Percentiles rank a stretch among this genome's conserved stretches.
These are phyloP conservation scores for Garcia nutans DNA, from an alignment of 345 rosid species.

Conservation along the genomic window DNA sequence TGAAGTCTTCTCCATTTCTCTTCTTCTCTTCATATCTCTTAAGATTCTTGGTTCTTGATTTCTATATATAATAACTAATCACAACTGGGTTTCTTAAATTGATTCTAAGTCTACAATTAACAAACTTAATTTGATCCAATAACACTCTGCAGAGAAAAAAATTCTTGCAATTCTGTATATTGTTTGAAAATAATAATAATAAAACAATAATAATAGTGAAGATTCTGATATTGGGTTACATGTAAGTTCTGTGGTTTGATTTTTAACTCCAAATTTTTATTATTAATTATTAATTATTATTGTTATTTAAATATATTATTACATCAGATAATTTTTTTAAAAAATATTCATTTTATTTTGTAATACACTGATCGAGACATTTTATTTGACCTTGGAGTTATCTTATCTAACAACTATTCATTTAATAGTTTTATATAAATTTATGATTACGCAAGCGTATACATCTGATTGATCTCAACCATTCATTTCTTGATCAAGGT, in stretches of 20 bases:
- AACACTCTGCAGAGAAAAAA: neutral
- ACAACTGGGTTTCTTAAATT: neutral
- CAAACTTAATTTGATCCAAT: constrained; percentile 8
- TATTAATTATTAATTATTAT: neutral
- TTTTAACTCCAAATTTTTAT: neutral
- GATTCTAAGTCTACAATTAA: neutral
- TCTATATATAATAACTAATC: neutral
- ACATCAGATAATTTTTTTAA: neutral
- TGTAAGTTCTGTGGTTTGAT: constrained; percentile 18
- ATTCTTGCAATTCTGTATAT: neutral
- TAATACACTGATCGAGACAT: constrained; percentile 33
- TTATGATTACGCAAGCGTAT: neutral
- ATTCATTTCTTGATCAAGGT: neutral
- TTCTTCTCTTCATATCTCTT: constrained; percentile 63
- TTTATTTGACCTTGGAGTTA: constrained; percentile 44
- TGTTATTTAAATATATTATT: neutral
- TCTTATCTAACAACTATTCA: constrained; percentile 32
- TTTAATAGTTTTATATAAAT: constrained; percentile 7
- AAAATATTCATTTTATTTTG: neutral
- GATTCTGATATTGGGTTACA: constrained; percentile 1
- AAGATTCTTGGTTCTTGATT: neutral
- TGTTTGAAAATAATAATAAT: neutral
- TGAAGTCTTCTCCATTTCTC: constrained; percentile 57
- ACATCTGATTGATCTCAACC: constrained; percentile 11
- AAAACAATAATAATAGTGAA: too few relatives aligned